Conservation (phyloP, 2,329 filamentous ascomycete genomes). For the Alternaria sp. region DNA sequence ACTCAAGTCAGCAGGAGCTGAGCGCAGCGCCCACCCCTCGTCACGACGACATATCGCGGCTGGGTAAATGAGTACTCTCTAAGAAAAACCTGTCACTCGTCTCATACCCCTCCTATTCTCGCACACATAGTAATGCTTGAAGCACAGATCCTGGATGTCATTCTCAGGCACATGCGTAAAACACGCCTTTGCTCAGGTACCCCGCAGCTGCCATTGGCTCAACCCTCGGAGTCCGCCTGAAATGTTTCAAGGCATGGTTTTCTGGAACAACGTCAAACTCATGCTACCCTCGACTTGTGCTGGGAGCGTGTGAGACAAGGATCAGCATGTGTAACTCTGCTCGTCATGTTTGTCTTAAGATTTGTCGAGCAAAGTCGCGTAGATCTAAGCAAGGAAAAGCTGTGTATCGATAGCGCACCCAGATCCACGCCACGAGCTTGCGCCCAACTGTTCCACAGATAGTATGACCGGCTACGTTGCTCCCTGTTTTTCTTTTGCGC, state of each 20-base stretch:
- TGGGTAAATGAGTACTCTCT: not conserved
- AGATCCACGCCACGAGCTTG: not conserved
- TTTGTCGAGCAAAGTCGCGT: not conserved
- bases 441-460: not conserved
- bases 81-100: constrained; percentile 3
- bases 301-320: not conserved
- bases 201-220: constrained; percentile 3
- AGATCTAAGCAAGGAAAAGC: constrained; percentile 1
- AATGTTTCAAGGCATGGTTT: constrained; percentile 6
- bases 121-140: not conserved
- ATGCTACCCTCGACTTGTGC: constrained; percentile 3
- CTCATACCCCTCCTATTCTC: not conserved
- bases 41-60: not conserved
- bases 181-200: constrained; percentile 10
- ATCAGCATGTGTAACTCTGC: not conserved
- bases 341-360: not conserved
- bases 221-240: not conserved
- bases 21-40: not conserved
- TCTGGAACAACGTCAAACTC: constrained; percentile 1
- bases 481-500: constrained; percentile 1
- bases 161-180: not conserved
- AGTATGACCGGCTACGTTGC: not conserved
- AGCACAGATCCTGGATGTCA: not conserved
- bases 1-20: not conserved
- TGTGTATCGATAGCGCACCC: constrained; percentile 4